Base-by-base conservation (phyloP, 176 grass and related monocot species). In the Oryza longistaminata region DNA sequence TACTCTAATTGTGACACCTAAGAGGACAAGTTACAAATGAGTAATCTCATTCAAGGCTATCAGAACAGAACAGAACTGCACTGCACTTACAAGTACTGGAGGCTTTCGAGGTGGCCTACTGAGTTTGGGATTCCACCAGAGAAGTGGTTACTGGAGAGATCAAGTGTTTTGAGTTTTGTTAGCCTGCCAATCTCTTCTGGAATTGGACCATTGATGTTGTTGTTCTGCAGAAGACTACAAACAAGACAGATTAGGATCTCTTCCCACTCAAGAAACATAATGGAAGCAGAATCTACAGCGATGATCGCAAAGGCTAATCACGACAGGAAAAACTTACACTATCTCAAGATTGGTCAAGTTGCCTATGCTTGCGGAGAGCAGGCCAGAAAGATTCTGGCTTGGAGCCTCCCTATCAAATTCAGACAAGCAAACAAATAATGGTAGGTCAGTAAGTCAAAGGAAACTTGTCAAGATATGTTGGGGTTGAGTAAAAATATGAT, bases 331-430 rank as follows among this genome's bases (percentile, higher is more conserved):
- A 89, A 85, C 88, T 87, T 70, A 97, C 94, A 94, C 74, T 35
- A 81, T 97, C 83, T 94, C 88, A 87, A 97, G 94, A 69, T 97
- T 94, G 45, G 86, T 92, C 86, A 97, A 81, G 86, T 92, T 94
- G 45, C 83, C 94, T 83, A 94, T 92, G 48, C 90, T 92, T 49
- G 94, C 84, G 90, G 92, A 94, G 78, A 97, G 88, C 64, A 80
- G 66, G 35, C 92, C 92, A 78, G 90, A 97, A 55, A 97, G 91
- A 79, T 94, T 89, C 86, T 94, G 90, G 68, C 84, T 94, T 73
- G 94, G 90, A 71, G 86, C 88, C 87, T 77, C 92, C 45, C 94
- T 97, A 90, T 35, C 81, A 82, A 74, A 82, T 83, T 76, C 17
- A 66, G 10, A 67, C 6, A 76, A 14, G 5, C 73, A 70, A 11